Conservation (phyloP, 2,329 filamentous ascomycete species). For the Exophiala lecanii-corni region DNA sequence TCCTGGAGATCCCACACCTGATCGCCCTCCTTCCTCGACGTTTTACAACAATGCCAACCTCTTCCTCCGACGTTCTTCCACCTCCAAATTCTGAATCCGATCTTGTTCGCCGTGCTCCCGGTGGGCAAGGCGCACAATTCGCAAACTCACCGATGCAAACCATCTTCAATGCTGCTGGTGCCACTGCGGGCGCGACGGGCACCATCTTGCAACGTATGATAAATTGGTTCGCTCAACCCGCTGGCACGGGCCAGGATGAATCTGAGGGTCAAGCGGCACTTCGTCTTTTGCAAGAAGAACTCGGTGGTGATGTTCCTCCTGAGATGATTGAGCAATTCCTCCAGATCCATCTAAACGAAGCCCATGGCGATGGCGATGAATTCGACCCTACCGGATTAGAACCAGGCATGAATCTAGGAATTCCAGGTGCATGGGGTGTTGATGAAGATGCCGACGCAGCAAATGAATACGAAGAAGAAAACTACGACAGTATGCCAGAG, state of each 20-base stretch:
- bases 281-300: constrained; percentile 18
- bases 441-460: constrained; percentile 18
- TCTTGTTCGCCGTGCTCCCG: constrained; percentile 24
- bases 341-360: constrained; percentile 19
- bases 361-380: constrained; percentile 9
- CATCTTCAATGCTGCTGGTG: constrained; percentile 20
- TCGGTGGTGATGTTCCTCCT: constrained; percentile 20
- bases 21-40: constrained; percentile 64
- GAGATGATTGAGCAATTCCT: constrained; percentile 22
- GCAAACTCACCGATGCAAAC: constrained; percentile 13
- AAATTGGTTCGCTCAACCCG: constrained; percentile 23
- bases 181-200: constrained; percentile 14
- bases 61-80: constrained; percentile 77
- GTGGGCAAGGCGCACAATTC: constrained; percentile 1
- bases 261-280: constrained; percentile 24
- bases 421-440: constrained; percentile 25
- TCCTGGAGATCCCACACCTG: constrained; percentile 69
- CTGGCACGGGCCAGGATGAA: constrained; percentile 8
- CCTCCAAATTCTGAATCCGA: constrained; percentile 44
- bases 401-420: constrained; percentile 12
- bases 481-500: constrained; percentile 22
- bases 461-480: constrained; percentile 10
- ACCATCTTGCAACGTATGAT: constrained; percentile 21
- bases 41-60: constrained; percentile 61
- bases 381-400: constrained; percentile 14